A percentile compares a stretch with the other conserved stretches of the same genome.
phyloP scores from a whole-genome alignment of 495 filamentous ascomycete species.

The Penicillium cosmopolitanum region DNA sequence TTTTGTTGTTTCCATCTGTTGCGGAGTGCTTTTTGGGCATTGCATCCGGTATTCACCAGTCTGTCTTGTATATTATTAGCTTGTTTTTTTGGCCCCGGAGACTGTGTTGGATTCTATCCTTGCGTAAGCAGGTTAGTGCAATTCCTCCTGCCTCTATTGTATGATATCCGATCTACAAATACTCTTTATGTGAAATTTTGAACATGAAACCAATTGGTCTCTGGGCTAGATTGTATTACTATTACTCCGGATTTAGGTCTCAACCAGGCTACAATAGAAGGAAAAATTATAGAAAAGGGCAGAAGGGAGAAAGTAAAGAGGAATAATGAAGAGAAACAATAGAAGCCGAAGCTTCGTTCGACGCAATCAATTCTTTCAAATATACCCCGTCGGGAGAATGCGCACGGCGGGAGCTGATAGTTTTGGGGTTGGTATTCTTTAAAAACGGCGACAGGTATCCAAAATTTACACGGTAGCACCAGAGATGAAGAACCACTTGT shows the following conservation, averaged over 20 bases:
- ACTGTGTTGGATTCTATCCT: not conserved
- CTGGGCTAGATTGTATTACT: constrained; percentile 1
- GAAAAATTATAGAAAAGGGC: not conserved
- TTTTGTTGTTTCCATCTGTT: not conserved
- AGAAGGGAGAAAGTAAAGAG: not conserved
- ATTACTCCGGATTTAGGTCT: not conserved
- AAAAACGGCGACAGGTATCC: constrained; percentile 6
- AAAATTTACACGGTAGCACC: constrained; percentile 81
- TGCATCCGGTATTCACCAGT: constrained; percentile 1
- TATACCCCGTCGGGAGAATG: constrained; percentile 10
- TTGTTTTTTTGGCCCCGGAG: not conserved
- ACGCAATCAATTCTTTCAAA: constrained; percentile 12
- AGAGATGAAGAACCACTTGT: constrained; percentile 99
- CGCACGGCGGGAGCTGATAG: constrained; percentile 12
- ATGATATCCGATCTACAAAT: constrained; percentile 7
- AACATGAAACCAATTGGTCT: not conserved
- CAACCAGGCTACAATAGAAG: not conserved
- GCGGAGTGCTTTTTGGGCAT: not conserved
- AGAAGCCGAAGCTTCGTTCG: not conserved
- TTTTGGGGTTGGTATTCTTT: constrained; percentile 29
- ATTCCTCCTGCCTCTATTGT: not conserved
- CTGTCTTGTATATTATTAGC: constrained; percentile 7
- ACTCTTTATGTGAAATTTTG: not conserved
- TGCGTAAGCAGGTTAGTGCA: not conserved
- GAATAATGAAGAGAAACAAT: constrained; percentile 2